Base-by-base conservation (phyloP, 1,284 basidiomycete species). In the Microstroma glucosiphilum region DNA sequence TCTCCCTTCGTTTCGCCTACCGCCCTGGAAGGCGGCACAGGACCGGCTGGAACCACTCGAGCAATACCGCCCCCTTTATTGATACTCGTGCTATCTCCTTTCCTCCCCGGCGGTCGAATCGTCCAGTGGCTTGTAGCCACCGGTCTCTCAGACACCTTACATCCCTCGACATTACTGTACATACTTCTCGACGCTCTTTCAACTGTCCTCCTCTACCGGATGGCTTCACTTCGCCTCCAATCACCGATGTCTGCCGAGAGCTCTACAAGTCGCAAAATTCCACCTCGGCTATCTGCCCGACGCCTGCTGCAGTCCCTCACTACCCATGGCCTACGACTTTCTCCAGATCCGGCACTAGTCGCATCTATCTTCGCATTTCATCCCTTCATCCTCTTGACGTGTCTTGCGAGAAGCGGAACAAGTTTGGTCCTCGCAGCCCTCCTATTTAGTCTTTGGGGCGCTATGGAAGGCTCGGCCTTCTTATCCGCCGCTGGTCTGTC, bases 341-440 rank as follows among this genome's bases (percentile, higher is more conserved):
- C 15, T 6, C 56, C 37, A 7, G 48, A 15, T 69, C 8, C 69
- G 17, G 19, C 60, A 30, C 62, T 60, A 40, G 64, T 71, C n/a
- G 60, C 69, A 11, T 63, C 60, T 40, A 30, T 71, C 17, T 92
- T 89, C 80, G 84, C 96, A 2, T 81, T 94, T 64, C 96, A 96
- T 70, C 93, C 93, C 3, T 93, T 94, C 78, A 81, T 89, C 6
- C 79, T 93, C 56, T 82, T 91, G 1, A 86, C 91, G 0, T 88
- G 87, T 43, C 81, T 92, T 1, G 88, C 91, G 0, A 81, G 87
- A 8, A 93, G 92, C 0, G 90, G 90, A 0, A 87, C 89, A 0
- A 84, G 86, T 0, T 81, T 96, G 19, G 90, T 92, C 75, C 92
- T 89, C 72, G 82, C 85, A 0, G 79, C 90, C 4, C 80, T 86